Evolutionary conservation across 2,329 filamentous ascomycete species (phyloP).

Genomic region (Annulohypoxylon truncatum): DNA sequence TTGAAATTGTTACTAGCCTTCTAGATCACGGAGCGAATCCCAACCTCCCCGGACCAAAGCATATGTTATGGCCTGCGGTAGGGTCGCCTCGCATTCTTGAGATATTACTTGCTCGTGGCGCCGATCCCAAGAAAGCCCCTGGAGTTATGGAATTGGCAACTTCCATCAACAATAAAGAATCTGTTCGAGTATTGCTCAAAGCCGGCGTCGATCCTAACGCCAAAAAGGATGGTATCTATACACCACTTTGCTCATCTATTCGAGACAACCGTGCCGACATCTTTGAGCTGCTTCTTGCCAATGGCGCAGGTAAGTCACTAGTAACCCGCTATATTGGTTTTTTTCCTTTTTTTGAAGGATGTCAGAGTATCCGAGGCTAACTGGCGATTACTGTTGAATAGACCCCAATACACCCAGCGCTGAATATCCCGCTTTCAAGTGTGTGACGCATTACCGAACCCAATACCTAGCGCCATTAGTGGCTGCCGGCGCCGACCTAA

Average conservation of each 20-base stretch:
- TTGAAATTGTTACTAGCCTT: constrained; percentile 60
- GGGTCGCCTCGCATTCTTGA: constrained; percentile 38
- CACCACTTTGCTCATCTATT: constrained; percentile 74
- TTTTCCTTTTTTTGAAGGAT: too few species aligned
- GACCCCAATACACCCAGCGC: constrained; percentile 72
- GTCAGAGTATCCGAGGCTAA: background rate
- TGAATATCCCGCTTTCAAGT: constrained; percentile 76
- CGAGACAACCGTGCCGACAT: constrained; percentile 73
- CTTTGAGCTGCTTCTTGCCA: constrained; percentile 66
- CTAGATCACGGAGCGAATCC: constrained; percentile 72
- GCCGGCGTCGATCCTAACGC: constrained; percentile 70
- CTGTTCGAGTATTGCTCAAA: constrained; percentile 66
- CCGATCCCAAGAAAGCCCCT: constrained; percentile 68
- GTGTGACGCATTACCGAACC: constrained; percentile 72
- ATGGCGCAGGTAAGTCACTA: constrained; percentile 57
- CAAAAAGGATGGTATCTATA: constrained; percentile 75
- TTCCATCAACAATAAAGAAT: constrained; percentile 72
- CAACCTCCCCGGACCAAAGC: constrained; percentile 75
- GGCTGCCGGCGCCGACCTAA: constrained; percentile 69
- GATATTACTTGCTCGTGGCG: constrained; percentile 68
- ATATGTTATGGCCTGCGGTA: constrained; percentile 56
- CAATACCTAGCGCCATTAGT: constrained; percentile 70
- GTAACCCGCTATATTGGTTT: too few species aligned
- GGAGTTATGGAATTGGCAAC: constrained; percentile 73
- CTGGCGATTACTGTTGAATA: background rate